Base-by-base conservation (phyloP, 805 yeast genomes). In the Saccharomycopsis sp. region DNA sequence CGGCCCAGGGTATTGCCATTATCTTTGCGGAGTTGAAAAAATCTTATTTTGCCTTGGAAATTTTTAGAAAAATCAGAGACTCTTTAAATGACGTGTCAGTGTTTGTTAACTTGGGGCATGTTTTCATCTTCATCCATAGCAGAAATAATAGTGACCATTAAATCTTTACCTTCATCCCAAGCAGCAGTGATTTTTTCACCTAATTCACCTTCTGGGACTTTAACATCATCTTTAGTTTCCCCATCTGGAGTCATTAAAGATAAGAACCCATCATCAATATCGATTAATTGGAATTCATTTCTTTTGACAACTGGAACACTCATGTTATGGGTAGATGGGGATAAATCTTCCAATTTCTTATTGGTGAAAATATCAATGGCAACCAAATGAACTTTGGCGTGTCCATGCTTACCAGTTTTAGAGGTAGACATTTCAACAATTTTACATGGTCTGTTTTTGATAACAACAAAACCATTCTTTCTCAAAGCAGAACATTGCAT, bases 381-480 rank as follows among this genome's bases (percentile, higher is more conserved):
- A 56, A 92, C 97, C 73, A 92, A 79, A 73, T 92, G 97, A 70
- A 92, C 98, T 80, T 92, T 92, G 68, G 98, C 98, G 92, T 92
- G 98, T 76, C 98, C 98, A 83, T 92, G 98, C 96, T 92, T 92
- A 74, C 98, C 98, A 59, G 98, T 92, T 83, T 92, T 92, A 63
- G 98, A 92, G 64, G 98, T 92, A 51, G 98, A 92, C 98, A 92
- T 92, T 69, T 92, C 98, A 61, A 92, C 94, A 70, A 92, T 92
- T 81, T 92, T 92, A 79, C 97, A 92, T 67, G 98, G 98, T 79
- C 98, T 94, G 63, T 85, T 76, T 78, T 92, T 92, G 75, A 89
- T 92, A 59, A 80, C 94, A 66, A 92, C 98, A 80, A 85, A 94
- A 64, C 98, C 98, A 77, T 78, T 83, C 94, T 92, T 92, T 80